Base-by-base conservation (phyloP, 441 rosid genomes). In the Kokia cookei region DNA sequence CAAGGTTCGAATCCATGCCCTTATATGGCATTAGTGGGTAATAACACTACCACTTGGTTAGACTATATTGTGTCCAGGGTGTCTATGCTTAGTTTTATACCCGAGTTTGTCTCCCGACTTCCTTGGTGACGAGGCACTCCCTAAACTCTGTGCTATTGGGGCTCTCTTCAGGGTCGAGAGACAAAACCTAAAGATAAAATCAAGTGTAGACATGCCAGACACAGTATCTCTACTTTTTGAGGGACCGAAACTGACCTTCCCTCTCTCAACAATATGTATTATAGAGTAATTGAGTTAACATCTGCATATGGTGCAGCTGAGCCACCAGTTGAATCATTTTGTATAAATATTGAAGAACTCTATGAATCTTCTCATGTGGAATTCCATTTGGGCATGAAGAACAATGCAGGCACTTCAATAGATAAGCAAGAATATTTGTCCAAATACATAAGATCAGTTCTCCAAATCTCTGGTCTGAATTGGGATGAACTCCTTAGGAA, bases 401-500 rank as follows among this genome's bases (percentile, higher is more conserved):
- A 62, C 42, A 69, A 60, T 67, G 63, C 72, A 32, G 67, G 63
- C 47, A 48, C 65, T 53, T 65, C 62, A 13, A 7, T 9, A 2
- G 55, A 81, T 54, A 79, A 83, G 55, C 74, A 79, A 47, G 79
- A 78, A 71, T 75, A 88, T 45, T 63, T 81, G 62, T 73, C 69
- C 1, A 73, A 85, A 59, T 85, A 79, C 58, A 76, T 91, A 37
- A 77, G 71, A 77, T 72, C 78, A 65, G 73, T 87, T 40, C 82
- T 93, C 74, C 77, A 79, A 71, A 76, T 86, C 54, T 86, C 88
- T 29, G 74, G 77, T 69, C 73, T 83, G 70, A 64, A 81, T 65
- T 91, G 93, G 96, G 94, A 80, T 72, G 86, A 89, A 51, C 86
- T 92, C 4, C 14, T 73, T 62, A 48, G 11, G 24, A 88, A 82